Evolutionary conservation across 208 protist genomes (phyloP).

Genomic region (Trypanosoma boissoni): DNA sequence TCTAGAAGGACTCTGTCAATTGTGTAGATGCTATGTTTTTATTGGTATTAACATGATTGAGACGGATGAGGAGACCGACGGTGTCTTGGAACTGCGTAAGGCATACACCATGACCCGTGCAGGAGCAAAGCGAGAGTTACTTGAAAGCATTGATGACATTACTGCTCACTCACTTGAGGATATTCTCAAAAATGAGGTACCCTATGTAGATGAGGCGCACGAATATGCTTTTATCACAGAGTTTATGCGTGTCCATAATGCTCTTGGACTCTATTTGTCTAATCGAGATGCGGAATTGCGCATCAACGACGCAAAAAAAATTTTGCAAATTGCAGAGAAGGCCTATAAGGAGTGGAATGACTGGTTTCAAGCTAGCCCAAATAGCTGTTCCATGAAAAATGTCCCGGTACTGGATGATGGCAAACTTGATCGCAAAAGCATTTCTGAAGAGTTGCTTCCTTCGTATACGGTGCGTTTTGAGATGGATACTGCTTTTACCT

Average conservation of each 20-base stretch:
- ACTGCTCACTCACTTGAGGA: constrained; percentile 31
- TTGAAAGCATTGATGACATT: constrained; percentile 27
- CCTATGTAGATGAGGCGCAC: constrained; percentile 20
- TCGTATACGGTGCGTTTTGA: constrained; percentile 43
- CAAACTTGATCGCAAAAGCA: constrained; percentile 26
- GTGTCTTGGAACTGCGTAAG: constrained; percentile 39
- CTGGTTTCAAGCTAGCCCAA: constrained; percentile 38
- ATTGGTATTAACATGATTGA: constrained; percentile 73
- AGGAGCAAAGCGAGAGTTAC: constrained; percentile 31
- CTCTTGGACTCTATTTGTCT: constrained; percentile 68
- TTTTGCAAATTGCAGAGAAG: constrained; percentile 59
- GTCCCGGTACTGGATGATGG: constrained; percentile 49
- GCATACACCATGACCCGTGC: constrained; percentile 44
- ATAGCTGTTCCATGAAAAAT: constrained; percentile 32
- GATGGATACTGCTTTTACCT: constrained; percentile 75
- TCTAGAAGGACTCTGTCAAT: constrained; percentile 44
- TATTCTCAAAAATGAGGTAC: constrained; percentile 29
- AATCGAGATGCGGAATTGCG: constrained; percentile 26
- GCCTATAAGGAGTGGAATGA: constrained; percentile 57
- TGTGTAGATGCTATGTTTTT: constrained; percentile 67
- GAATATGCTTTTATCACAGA: constrained; percentile 41
- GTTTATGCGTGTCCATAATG: constrained; percentile 72
- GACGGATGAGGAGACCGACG: constrained; percentile 66
- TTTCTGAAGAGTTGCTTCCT: constrained; percentile 16
- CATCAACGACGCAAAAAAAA: constrained; percentile 38